These are phyloP conservation scores for Clonostachys sp. DNA, from an alignment of 2,329 filamentous ascomycete genomes.

Conservation along the genomic window DNA sequence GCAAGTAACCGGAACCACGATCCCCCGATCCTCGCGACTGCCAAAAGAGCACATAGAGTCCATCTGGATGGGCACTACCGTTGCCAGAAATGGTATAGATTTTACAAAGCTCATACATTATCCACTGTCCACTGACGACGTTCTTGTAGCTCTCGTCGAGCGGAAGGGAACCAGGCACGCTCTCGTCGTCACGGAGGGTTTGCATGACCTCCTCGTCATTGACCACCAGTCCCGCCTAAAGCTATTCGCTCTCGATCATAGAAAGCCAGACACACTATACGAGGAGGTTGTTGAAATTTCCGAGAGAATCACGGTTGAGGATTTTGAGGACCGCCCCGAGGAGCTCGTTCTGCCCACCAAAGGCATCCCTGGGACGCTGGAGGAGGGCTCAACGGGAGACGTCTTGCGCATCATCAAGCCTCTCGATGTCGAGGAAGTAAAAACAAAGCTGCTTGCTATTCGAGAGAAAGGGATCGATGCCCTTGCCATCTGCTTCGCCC, in stretches of 20 bases:
- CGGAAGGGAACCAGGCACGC: slow-evolving; percentile 67
- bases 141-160: slow-evolving; percentile 48
- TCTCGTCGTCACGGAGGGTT: slow-evolving; percentile 61
- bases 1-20: background rate
- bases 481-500: slow-evolving; percentile 82
- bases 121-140: slow-evolving; percentile 60
- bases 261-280: slow-evolving; percentile 64
- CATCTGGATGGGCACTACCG: slow-evolving; percentile 72
- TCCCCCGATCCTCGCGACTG: slow-evolving; percentile 26
- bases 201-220: slow-evolving; percentile 68
- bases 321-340: slow-evolving; percentile 61
- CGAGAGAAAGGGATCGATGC: slow-evolving; percentile 66
- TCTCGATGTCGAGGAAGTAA: slow-evolving; percentile 43
- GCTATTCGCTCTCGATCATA: slow-evolving; percentile 67
- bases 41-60: slow-evolving; percentile 69
- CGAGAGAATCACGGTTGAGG: slow-evolving; percentile 67
- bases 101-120: slow-evolving; percentile 34
- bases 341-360: slow-evolving; percentile 18
- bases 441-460: slow-evolving; percentile 48
- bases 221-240: slow-evolving; percentile 68
- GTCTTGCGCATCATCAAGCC: slow-evolving; percentile 56
- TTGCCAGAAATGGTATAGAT: slow-evolving; percentile 60
- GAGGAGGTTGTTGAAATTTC: slow-evolving; percentile 65
- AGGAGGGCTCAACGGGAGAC: slow-evolving; percentile 61
- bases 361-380: slow-evolving; percentile 33